Conservation (phyloP, 495 filamentous ascomycete species). For the Talaromyces nanjingensis region DNA sequence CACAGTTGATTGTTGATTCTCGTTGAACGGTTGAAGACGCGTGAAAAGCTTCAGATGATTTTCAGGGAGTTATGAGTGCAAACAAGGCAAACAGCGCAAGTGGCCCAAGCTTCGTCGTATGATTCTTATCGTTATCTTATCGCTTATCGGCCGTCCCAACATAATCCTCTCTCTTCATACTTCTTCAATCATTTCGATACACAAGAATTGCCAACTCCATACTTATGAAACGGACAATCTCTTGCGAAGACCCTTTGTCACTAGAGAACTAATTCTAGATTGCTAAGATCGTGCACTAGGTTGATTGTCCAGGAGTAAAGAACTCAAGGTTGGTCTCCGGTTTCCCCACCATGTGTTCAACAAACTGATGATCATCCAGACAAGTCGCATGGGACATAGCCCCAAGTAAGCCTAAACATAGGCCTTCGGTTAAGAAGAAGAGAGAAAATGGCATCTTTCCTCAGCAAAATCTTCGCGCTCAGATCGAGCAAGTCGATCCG, state of each 20-base stretch:
- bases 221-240: not conserved
- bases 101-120: not conserved
- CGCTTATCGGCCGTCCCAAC: constrained; percentile 5
- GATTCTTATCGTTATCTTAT: constrained; percentile 5
- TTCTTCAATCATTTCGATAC: not conserved
- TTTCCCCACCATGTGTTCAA: not conserved
- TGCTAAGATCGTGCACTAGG: not conserved
- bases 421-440: not conserved
- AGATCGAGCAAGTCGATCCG: constrained; percentile 1
- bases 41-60: not conserved
- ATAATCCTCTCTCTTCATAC: not conserved
- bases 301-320: not conserved
- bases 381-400: not conserved
- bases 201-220: not conserved
- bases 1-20: not conserved
- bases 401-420: not conserved
- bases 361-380: not conserved
- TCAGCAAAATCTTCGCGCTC: not conserved
- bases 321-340: not conserved
- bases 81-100: not conserved
- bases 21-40: not conserved
- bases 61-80: not conserved
- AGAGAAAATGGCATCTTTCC: not conserved
- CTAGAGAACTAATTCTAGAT: not conserved
- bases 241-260: not conserved